Evolutionary conservation across 148 eudicot genomes (phyloP), one percentile per base, ranked within the genome.

Genomic region (Dianthus caryophyllus): DNA sequence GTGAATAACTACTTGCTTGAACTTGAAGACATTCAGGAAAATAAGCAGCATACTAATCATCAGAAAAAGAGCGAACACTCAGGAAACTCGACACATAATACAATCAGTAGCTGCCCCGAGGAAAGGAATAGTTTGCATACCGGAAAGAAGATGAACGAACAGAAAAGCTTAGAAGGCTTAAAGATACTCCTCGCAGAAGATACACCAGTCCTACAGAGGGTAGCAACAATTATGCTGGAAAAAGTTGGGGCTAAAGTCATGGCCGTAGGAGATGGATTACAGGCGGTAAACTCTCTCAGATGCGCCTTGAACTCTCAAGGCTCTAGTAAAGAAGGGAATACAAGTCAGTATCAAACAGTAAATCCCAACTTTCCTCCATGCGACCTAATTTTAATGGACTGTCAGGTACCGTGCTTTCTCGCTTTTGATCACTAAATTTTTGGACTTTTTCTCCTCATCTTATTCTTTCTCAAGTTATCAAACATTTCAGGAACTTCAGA

Each of bases 191-290:
- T 93, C 27, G 98, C 96, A 65, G 98, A 93, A 79, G 98, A 93
- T 73, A 93, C 95, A 36, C 95, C 91, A 0, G 85, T 93, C 16
- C 86, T 93, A 26, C 96, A 93, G 76, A 82, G 88, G 66, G 98
- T 93, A 33, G 98, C 96, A 39, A 85, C 95, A 9, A 87, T 93
- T 62, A 93, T 93, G 98, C 84, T 93, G 43, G 95, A 93, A 70
- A 87, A 89, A 75, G 68, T 93, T 71, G 98, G 98, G 48, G 98
- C 98, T 39, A 77, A 46, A 49, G 96, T 93, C n/a, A 78, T 80
- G 24, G 91, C 76, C 57, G 98, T 89, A 24, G 95, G 88, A 68
- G 98, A 93, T 77, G 98, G 98, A 65, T 33, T 85, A 76, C 95
- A 89, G 73, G 96, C 91, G 30, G 88, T 93, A 18, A 84, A 87